A percentile compares a stretch with the other conserved stretches of the same genome.
These are phyloP conservation scores for Glonium stellatum DNA, from an alignment of 495 filamentous ascomycete genomes.

Conservation along the genomic window DNA sequence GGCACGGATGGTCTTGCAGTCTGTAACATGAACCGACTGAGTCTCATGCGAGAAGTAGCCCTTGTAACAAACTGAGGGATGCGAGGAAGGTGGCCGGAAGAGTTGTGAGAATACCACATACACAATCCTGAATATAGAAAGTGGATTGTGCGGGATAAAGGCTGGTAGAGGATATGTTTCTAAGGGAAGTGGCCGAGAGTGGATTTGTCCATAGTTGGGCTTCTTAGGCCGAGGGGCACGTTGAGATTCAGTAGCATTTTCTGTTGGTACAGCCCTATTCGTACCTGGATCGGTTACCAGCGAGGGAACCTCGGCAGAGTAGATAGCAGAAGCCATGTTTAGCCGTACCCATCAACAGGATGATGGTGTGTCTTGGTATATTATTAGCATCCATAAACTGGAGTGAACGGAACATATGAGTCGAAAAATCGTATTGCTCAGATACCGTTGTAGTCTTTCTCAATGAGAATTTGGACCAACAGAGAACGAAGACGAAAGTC, in stretches of 20 bases:
- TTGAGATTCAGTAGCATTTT: not conserved
- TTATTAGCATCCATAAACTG: not conserved
- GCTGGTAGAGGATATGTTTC: slow-evolving; percentile 72
- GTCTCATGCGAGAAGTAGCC: slow-evolving; percentile 74
- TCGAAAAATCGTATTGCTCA: slow-evolving; percentile 49
- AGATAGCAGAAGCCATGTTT: not conserved
- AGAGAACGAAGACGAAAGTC: slow-evolving; percentile 72
- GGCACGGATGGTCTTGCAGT: slow-evolving; percentile 62
- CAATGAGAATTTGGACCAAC: slow-evolving; percentile 48
- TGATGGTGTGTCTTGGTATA: not conserved
- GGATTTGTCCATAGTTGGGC: slow-evolving; percentile 62
- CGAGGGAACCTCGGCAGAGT: not conserved
- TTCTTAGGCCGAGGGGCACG: slow-evolving; percentile 26
- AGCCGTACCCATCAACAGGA: not conserved
- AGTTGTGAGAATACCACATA: slow-evolving; percentile 65
- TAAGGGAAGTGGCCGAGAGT: slow-evolving; percentile 73
- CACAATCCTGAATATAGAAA: slow-evolving; percentile 73
- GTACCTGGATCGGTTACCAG: not conserved
- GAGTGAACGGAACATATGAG: not conserved
- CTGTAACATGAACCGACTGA: slow-evolving; percentile 76
- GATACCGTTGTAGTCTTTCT: slow-evolving; percentile 99
- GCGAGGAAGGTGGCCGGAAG: slow-evolving; percentile 59
- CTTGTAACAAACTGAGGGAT: slow-evolving; percentile 51
- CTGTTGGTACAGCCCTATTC: not conserved
- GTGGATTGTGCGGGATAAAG: slow-evolving; percentile 85